These are phyloP conservation scores for Leucaena leucocephala DNA, from an alignment of 306 rosid species.

Conservation along the genomic window DNA sequence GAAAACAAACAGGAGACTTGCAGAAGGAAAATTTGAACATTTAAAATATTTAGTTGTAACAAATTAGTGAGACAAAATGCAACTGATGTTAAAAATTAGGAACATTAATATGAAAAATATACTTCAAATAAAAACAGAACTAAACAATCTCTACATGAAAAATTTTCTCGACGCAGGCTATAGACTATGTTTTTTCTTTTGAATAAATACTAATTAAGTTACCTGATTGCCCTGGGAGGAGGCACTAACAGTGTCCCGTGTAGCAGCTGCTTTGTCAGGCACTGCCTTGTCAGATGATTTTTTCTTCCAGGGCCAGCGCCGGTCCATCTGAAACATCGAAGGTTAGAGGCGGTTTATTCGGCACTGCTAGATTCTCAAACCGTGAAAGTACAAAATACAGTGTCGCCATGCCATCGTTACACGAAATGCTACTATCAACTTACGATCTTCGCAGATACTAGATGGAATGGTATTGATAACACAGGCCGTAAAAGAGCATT, in stretches of 20 bases:
- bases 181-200: constrained; percentile 1
- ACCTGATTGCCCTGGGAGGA: constrained; percentile 60
- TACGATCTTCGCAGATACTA: background rate
- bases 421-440: background rate
- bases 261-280: constrained; percentile 62
- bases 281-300: constrained; percentile 83
- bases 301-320: constrained; percentile 99
- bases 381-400: constrained; percentile 12
- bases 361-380: constrained; percentile 25
- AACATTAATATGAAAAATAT: background rate
- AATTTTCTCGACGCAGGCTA: background rate
- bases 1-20: background rate
- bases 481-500: background rate
- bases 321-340: constrained; percentile 67
- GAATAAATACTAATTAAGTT: constrained; percentile 32
- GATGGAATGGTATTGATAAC: constrained; percentile 1
- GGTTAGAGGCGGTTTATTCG: constrained; percentile 7
- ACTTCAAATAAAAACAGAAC: background rate
- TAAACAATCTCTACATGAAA: background rate
- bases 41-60: background rate
- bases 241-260: constrained; percentile 50
- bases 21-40: constrained; percentile 5
- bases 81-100: constrained; percentile 6
- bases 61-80: background rate
- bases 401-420: constrained; percentile 12